phyloP scores from a whole-genome alignment of 108 stramenopile genomes.

The Nitzschia palea region DNA sequence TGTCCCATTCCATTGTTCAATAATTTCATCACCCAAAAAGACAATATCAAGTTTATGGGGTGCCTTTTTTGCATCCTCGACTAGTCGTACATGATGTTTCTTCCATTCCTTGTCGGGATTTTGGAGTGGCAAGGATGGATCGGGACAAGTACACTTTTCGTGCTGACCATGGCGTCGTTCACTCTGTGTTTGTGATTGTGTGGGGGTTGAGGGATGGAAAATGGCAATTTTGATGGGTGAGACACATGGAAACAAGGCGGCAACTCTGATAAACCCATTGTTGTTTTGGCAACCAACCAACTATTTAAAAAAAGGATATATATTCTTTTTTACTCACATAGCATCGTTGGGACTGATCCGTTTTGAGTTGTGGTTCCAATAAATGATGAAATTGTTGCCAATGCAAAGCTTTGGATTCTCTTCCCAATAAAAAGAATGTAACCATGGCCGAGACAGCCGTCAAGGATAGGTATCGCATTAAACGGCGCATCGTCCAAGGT shows the following conservation, averaged over 20 bases:
- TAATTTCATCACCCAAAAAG: constrained; percentile 36
- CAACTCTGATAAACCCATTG: no score
- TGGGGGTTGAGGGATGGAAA: background rate
- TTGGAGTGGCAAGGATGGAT: constrained; percentile 20
- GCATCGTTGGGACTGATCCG: constrained; percentile 13
- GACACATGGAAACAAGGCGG: no score
- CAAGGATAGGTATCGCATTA: constrained; percentile 25
- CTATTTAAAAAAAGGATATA: no score
- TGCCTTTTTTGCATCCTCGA: constrained; percentile 18
- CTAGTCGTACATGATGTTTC: constrained; percentile 23
- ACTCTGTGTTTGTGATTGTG: background rate
- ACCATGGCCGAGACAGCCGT: constrained; percentile 9
- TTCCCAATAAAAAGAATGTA: constrained; percentile 20
- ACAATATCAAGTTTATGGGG: constrained; percentile 34
- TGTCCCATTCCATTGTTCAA: constrained; percentile 35
- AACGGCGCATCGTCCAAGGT: constrained; percentile 7
- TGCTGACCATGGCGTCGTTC: background rate
- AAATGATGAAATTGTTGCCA: constrained; percentile 27
- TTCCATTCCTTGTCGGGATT: constrained; percentile 15
- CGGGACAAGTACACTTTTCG: constrained; percentile 33
- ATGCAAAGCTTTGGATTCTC: constrained; percentile 10
- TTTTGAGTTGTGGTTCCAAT: constrained; percentile 14
- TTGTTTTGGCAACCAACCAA: no score
- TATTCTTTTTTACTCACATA: constrained; percentile 16
- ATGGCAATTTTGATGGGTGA: no score